phyloP scores from a whole-genome alignment of 345 rosid species.

The Populus deltoides region DNA sequence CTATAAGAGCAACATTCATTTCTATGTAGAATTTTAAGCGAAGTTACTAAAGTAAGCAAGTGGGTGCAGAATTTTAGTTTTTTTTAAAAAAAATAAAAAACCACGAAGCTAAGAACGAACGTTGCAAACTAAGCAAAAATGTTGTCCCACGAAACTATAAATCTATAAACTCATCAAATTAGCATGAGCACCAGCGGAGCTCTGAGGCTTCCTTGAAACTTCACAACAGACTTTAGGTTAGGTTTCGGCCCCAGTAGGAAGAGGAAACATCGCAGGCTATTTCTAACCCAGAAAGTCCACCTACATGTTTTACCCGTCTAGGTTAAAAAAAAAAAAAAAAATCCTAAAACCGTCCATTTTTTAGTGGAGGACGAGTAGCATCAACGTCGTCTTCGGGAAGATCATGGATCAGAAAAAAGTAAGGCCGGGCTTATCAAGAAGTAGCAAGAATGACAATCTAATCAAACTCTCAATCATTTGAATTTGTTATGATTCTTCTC shows the following conservation, averaged over 20 bases:
- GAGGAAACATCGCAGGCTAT: background rate
- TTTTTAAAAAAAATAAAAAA: background rate
- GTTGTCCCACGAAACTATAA: background rate
- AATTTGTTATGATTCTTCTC: background rate
- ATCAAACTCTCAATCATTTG: background rate
- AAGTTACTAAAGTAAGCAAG: background rate
- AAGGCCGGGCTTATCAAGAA: background rate
- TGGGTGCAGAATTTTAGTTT: background rate
- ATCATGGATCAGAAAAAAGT: background rate
- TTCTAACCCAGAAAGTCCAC: too few relatives aligned
- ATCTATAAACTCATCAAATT: background rate
- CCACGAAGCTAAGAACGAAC: background rate
- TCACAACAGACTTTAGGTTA: background rate
- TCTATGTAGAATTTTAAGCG: too few relatives aligned
- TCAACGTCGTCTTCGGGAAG: background rate
- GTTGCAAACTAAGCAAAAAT: background rate
- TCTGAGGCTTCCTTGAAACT: background rate
- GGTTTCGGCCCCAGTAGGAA: background rate
- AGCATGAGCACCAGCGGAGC: background rate
- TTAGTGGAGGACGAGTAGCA: background rate
- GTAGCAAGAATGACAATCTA: background rate
- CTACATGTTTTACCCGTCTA: background rate
- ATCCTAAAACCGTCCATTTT: background rate
- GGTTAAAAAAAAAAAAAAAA: background rate
- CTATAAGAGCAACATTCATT: too few relatives aligned